These are phyloP conservation scores for Arthroderma uncinatum DNA, from an alignment of 2,329 filamentous ascomycete genomes.

Conservation along the genomic window DNA sequence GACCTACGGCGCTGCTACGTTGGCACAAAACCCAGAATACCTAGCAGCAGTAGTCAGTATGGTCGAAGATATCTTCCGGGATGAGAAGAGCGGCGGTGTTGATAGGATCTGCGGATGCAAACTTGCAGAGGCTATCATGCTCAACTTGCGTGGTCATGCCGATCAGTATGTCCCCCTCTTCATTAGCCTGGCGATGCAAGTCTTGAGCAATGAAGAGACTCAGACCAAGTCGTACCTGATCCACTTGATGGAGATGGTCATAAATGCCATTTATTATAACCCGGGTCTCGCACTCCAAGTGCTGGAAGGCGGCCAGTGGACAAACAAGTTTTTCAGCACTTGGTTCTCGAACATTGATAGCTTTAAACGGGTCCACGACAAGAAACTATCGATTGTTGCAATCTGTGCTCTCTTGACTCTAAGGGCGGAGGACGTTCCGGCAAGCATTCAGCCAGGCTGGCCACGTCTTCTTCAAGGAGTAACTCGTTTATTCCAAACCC, in stretches of 20 bases:
- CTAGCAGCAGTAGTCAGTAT: conserved; percentile 82
- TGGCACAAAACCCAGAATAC: conserved; percentile 75
- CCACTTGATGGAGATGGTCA: conserved; percentile 97
- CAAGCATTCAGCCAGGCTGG: conserved; percentile 93
- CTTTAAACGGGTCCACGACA: conserved; percentile 92
- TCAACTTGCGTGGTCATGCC: conserved; percentile 78
- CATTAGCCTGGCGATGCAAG: conserved; percentile 75
- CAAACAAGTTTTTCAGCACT: conserved; percentile 95
- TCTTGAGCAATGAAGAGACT: conserved; percentile 59
- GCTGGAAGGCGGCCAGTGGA: conserved; percentile 86
- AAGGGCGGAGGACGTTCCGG: conserved; percentile 67
- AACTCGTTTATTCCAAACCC: conserved; percentile 79
- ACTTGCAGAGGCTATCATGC: conserved; percentile 91
- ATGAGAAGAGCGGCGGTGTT: conserved; percentile 83
- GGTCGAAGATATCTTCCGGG: conserved; percentile 88
- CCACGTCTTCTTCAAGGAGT: conserved; percentile 80
- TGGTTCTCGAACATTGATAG: conserved; percentile 96
- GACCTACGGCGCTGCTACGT: conserved; percentile 70
- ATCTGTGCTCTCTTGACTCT: conserved; percentile 78
- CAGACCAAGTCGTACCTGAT: conserved; percentile 91
- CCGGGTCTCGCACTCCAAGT: conserved; percentile 72
- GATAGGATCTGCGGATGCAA: conserved; percentile 97
- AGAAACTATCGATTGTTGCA: conserved; percentile 93
- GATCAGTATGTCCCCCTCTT: conserved; percentile 84
- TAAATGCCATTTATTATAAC: conserved; percentile 97